Base-by-base conservation (phyloP, 805 yeast genomes). In the Hyphopichia homilentoma region DNA sequence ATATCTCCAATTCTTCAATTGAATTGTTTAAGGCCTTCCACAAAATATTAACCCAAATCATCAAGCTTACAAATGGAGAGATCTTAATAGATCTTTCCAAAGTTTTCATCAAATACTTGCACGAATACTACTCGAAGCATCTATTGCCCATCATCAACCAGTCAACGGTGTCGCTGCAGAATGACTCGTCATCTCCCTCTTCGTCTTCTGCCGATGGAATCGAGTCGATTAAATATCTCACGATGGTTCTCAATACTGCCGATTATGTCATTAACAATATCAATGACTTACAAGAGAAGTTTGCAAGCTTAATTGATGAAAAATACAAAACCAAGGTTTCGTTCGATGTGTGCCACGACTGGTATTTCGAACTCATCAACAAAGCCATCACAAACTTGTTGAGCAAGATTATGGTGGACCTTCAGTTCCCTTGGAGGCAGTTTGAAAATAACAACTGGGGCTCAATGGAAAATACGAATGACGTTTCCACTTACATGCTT, bases 211-310 rank as follows among this genome's bases (percentile, higher is more conserved):
- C 64, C 55, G 13, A 71, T 67, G 41, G 77, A 17, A 61, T 71
- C 8, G 90, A 84, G 43, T 79, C 85, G 1, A 61, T 85, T 13
- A 71, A 70, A 27, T 75, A 82, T 38, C 68, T 84, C 2, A 80
- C 93, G 18, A 62, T 86, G 50, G 73, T 88, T 7, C 60, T 90
- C 21, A 86, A 87, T 45, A 90, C 98, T 0, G 87, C 95, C 1
- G 96, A 90, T 52, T 93, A 89, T 54, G 81, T 95, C 38, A 75
- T 85, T 12, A 68, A 77, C 7, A 93, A 96, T 3, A 75, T 81
- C 2, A 71, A 70, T 8, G 97, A 93, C 51, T 60, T 93, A 27
- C 87, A 80, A 44, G 84, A 81, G 16, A 76, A 76, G 44, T 57
- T 50, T 64, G 64, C 28, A 45, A 70, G 55, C 52, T 61, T 57